Evolutionary conservation across 192 early-diverging fungal genomes (phyloP), one percentile per base, ranked within the genome.

Genomic region (Coemansia sp.): DNA sequence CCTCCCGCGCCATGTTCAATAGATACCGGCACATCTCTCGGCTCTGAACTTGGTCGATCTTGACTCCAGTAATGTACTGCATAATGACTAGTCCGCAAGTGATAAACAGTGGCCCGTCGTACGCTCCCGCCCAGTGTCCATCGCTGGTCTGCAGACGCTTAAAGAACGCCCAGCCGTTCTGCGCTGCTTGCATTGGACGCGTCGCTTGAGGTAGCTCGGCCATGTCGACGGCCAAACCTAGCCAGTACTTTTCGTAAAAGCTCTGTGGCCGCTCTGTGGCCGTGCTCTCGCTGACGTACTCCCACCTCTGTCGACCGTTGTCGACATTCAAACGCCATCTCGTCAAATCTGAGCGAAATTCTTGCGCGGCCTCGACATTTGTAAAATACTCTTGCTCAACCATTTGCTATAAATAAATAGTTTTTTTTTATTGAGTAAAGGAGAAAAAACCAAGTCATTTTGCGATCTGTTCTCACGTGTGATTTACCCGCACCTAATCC

Each of bases 91-190:
- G 66, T 28, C 97, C 97, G 16, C 96, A 95, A 33, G 95, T 88
- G 46, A 98, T 77, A 84, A 99, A 99, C 91, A 98, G 92, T 39
- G 97, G 97, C 2, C 97, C 97, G 66, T 94, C 96, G 83, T 97
- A 98, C 63, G 95, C 93, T 44, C 95, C 96, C 3, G 92, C 91
- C 91, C 93, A 99, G 85, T 97, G 96, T 6, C 97, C 97, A 68
- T 96, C 95, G 38, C 87, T 86, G 6, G 93, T 95, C 75, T 99
- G 97, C 32, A 97, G 86, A 21, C 84, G 81, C 65, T 88, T 85
- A 73, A 90, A 95, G 82, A 98, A 99, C 70, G 88, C 87, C 76
- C 93, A 92, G n/a, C 95, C 95, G 73, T 95, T 97, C 23, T 88
- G 87, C n/a, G 96, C 96, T 23, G 91, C 80, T 62, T 95, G 91